Evolutionary conservation across 2,329 filamentous ascomycete species (phyloP).

Genomic region (Xylaria sp.): DNA sequence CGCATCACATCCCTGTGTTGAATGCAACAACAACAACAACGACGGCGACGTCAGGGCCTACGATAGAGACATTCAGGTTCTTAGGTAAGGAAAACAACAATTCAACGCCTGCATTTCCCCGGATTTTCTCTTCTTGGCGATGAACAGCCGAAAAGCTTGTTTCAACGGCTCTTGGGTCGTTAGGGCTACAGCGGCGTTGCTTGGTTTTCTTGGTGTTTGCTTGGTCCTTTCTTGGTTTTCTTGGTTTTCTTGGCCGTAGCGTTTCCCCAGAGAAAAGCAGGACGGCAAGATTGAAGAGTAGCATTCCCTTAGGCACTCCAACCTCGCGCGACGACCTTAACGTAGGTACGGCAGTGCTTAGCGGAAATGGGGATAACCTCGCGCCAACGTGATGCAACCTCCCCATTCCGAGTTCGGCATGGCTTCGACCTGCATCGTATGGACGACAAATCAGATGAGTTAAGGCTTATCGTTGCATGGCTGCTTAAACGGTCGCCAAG

Average conservation of each 20-base stretch:
- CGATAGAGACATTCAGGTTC: background rate
- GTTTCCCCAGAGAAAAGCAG: background rate
- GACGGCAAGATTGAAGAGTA: background rate
- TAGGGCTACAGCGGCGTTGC: conserved; percentile 1
- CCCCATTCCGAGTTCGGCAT: background rate
- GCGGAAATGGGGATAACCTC: background rate
- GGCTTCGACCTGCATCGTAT: background rate
- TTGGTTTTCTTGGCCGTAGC: conserved; percentile 18
- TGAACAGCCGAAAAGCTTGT: conserved; percentile 13
- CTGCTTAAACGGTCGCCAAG: background rate
- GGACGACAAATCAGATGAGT: background rate
- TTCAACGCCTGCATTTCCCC: background rate
- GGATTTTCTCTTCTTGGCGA: conserved; percentile 10
- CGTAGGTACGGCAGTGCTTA: background rate
- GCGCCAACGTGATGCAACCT: background rate
- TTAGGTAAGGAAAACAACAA: background rate
- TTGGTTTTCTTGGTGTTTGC: conserved; percentile 13
- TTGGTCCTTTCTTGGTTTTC: conserved; percentile 13
- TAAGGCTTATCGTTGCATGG: background rate
- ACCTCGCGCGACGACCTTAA: background rate
- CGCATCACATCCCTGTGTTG: background rate
- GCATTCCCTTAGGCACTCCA: background rate
- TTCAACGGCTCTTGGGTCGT: conserved; percentile 4
- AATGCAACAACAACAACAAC: background rate
- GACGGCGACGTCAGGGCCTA: background rate